phyloP scores from a whole-genome alignment of 495 filamentous ascomycete species.

The Cryomyces minteri region DNA sequence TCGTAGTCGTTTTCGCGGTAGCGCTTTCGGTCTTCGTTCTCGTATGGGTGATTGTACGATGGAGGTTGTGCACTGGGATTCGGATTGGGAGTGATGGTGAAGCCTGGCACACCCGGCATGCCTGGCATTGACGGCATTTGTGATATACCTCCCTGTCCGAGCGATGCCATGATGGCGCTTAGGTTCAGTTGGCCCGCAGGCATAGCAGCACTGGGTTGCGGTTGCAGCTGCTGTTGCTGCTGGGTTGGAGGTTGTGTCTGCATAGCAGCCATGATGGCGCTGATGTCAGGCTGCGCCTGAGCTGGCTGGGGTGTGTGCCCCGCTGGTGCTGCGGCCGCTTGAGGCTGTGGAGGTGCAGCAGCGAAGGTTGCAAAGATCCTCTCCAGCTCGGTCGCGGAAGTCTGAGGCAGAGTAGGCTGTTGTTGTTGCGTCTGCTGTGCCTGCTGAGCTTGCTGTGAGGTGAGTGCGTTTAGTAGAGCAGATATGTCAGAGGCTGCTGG shows the following conservation, averaged over 20 bases:
- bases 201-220: not conserved
- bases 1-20: not conserved
- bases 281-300: not conserved
- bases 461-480: slow-evolving; percentile 2
- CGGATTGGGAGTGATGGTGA: no score
- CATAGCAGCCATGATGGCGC: not conserved
- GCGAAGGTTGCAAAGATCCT: slow-evolving; percentile 25
- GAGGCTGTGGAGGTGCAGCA: not conserved
- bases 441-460: slow-evolving; percentile 11
- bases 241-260: no score
- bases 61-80: not conserved
- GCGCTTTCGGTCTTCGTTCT: slow-evolving; percentile 2
- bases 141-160: not conserved
- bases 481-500: not conserved
- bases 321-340: not conserved
- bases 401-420: slow-evolving; percentile 8
- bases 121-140: not conserved
- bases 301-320: not conserved
- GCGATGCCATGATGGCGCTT: not conserved
- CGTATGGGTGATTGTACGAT: not conserved
- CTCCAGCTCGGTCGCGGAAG: slow-evolving; percentile 22
- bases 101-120: no score
- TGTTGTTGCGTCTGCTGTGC: slow-evolving; percentile 16
- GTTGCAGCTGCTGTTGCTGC: not conserved
- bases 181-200: not conserved